A percentile compares a stretch with the other conserved stretches of the same genome.
phyloP scores from a whole-genome alignment of 164 flowering plant genomes.

The Tetracentron sinense region DNA sequence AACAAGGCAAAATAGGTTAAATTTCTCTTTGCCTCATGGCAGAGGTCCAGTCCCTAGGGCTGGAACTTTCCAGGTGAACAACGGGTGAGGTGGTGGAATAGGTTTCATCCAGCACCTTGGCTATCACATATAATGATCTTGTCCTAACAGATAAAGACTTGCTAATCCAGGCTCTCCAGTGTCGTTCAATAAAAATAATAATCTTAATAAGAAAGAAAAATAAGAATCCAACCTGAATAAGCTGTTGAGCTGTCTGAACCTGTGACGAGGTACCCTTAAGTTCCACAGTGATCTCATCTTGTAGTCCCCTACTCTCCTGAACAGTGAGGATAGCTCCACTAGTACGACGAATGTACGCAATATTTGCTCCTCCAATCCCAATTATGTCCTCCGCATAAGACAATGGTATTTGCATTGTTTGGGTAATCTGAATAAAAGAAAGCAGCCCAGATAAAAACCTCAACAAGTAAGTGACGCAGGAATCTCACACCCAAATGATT shows the following conservation, averaged over 20 bases:
- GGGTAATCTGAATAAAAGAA: constrained; percentile 46
- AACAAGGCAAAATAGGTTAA: no score
- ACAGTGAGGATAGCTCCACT: constrained; percentile 88
- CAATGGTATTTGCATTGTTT: constrained; percentile 93
- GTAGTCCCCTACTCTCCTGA: constrained; percentile 75
- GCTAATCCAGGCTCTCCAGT: no score
- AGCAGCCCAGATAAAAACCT: background rate
- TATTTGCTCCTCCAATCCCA: constrained; percentile 84
- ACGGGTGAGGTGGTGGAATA: no score
- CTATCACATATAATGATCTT: no score
- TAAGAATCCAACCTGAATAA: constrained; percentile 62
- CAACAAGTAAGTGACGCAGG: background rate
- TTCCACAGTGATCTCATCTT: constrained; percentile 88
- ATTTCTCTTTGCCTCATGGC: no score
- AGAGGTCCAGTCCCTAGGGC: no score
- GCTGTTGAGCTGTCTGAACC: constrained; percentile 87
- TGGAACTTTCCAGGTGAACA: no score
- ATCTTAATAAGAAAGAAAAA: background rate
- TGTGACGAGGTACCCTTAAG: constrained; percentile 81
- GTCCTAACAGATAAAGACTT: no score
- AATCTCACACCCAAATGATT: no score
- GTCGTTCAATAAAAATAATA: no score
- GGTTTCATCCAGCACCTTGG: no score
- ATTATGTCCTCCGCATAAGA: constrained; percentile 90
- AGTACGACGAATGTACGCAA: constrained; percentile 75